Base-by-base conservation (phyloP, 2,329 filamentous ascomycete species). In the Raffaelea ambrosiae region DNA sequence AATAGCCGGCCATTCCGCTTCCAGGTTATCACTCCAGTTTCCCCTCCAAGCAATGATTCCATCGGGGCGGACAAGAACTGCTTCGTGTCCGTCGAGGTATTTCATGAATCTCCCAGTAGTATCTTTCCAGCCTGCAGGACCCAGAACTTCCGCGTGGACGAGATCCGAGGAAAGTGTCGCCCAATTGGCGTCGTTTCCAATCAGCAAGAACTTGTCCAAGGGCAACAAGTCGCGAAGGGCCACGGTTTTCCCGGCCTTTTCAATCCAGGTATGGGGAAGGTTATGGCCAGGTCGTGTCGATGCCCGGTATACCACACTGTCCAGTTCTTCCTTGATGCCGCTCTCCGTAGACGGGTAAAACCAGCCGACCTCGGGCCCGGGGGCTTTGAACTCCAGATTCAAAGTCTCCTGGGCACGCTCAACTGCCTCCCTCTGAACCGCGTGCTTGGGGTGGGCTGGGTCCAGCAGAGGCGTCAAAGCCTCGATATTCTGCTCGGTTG, bases 311-410 rank as follows among this genome's bases (percentile, higher is more conserved):
- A 16, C 10, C n/a, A 13, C 29, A 16, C n/a, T 44, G 18, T 44
- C 29, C 10, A 44, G 42, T 7, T 41, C 20, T 10, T 22, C 40
- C 20, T 23, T 14, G 20, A 5, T 20, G 20, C 23, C 40, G 40
- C 19, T 26, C 13, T 44, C 31, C 3, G 9, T 19, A 3, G 22
- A 26, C 7, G 42, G 42, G 19, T 44, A 44, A 29, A 44, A 44
- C 42, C 42, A 44, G 29, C 42, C 42, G 31, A 44, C 42, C 29
- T 44, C 42, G 18, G 29, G 14, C 16, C 42, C 42, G 18, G 42
- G 42, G 9, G 42, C 42, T 7, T 36, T 36, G 42, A 44, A 44
- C 31, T 44, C 42, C 29, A 44, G 42, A 18, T 36, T 18, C 4
- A 44, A 29, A 18, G 36, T 20, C 10, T 33, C 5, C 42, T 44